Evolutionary conservation across 2,329 filamentous ascomycete species (phyloP).

Genomic region (Neofusicoccum parvum): DNA sequence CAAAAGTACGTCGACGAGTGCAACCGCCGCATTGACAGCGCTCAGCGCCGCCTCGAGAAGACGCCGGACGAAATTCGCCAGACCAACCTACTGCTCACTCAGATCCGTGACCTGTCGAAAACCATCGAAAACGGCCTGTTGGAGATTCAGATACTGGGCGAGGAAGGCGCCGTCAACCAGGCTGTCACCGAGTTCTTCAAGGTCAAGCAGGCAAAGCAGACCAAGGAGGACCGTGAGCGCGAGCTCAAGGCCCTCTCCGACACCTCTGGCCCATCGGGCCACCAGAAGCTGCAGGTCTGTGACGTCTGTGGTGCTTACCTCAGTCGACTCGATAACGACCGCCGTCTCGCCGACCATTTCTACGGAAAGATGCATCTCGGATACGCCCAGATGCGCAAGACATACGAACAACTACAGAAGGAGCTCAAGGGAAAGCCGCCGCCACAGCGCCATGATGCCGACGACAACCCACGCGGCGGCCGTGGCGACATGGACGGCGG

Average conservation of each 20-base stretch:
- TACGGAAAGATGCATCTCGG: constrained; percentile 99
- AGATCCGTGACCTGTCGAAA: constrained; percentile 77
- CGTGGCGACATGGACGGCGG: constrained; percentile 45
- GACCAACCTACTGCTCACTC: constrained; percentile 85
- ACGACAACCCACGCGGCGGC: constrained; percentile 33
- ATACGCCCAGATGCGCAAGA: constrained; percentile 97
- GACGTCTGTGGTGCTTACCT: constrained; percentile 97
- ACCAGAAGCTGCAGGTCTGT: constrained; percentile 98
- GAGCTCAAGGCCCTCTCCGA: constrained; percentile 90
- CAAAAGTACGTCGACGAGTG: constrained; percentile 97
- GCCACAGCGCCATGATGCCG: constrained; percentile 49
- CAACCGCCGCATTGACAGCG: constrained; percentile 87
- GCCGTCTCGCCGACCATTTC: constrained; percentile 92
- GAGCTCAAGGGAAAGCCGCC: constrained; percentile 76
- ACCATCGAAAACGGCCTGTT: constrained; percentile 80
- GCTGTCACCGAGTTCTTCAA: constrained; percentile 89
- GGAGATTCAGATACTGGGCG: constrained; percentile 83
- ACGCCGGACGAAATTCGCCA: constrained; percentile 96
- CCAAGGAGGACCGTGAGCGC: constrained; percentile 80
- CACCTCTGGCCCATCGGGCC: constrained; percentile 87
- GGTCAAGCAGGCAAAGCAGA: constrained; percentile 75
- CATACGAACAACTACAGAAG: constrained; percentile 81
- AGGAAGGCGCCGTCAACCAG: constrained; percentile 75
- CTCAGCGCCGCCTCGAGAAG: constrained; percentile 90
- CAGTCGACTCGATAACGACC: constrained; percentile 88